phyloP scores from a whole-genome alignment of 2,329 filamentous ascomycete species.

The Epichloe brachyelytri region DNA sequence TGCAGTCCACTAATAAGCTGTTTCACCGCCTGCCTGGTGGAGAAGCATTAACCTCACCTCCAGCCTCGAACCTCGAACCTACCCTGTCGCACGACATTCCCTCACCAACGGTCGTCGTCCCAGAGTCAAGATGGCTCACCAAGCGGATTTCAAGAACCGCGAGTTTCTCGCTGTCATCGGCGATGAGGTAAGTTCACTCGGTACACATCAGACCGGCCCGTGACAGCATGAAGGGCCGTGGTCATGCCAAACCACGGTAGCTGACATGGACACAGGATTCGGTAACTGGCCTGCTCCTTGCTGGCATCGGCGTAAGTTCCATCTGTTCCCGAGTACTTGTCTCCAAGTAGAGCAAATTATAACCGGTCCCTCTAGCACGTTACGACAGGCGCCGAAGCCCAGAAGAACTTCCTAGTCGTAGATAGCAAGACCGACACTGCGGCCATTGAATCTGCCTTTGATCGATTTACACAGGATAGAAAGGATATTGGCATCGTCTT shows the following conservation, averaged over 20 bases:
- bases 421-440: slow-evolving; percentile 84
- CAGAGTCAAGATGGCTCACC: slow-evolving; percentile 30
- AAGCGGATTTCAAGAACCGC: slow-evolving; percentile 62
- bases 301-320: slow-evolving; percentile 71
- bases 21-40: slow-evolving; percentile 4
- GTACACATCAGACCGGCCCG: not conserved
- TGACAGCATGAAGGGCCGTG: not conserved
- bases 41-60: not conserved
- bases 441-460: slow-evolving; percentile 80
- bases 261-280: slow-evolving; percentile 56
- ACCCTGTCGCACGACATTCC: not conserved
- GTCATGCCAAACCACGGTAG: slow-evolving; percentile 3
- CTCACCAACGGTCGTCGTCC: not conserved
- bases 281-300: slow-evolving; percentile 87
- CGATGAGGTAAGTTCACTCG: slow-evolving; percentile 58
- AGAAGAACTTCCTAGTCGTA: slow-evolving; percentile 97
- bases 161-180: slow-evolving; percentile 97
- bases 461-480: slow-evolving; percentile 73
- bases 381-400: slow-evolving; percentile 70
- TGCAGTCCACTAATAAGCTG: not conserved
- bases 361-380: slow-evolving; percentile 53
- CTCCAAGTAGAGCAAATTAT: not conserved
- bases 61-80: not conserved
- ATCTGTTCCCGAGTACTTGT: not conserved
- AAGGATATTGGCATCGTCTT: slow-evolving; percentile 95